phyloP scores from a whole-genome alignment of 2,329 filamentous ascomycete genomes.

The Penicillium sp. region DNA sequence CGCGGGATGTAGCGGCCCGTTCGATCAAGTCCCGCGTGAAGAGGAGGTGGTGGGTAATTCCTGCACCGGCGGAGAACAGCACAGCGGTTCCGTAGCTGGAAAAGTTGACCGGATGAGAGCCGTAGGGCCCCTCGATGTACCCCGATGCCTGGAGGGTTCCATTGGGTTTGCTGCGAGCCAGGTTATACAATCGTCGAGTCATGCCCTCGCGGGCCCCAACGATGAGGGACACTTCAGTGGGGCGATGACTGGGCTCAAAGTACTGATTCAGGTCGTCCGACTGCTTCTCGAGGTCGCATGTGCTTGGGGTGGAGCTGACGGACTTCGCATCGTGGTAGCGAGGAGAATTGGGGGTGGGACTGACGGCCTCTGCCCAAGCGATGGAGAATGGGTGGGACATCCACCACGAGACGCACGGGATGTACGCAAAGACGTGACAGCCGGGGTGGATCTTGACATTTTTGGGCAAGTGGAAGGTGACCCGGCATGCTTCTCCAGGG shows the following conservation, averaged over 20 bases:
- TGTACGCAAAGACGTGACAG: slow-evolving; percentile 56
- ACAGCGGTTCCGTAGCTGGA: slow-evolving; percentile 59
- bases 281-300: slow-evolving; percentile 32
- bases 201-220: slow-evolving; percentile 58
- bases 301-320: slow-evolving; percentile 13
- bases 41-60: slow-evolving; percentile 60
- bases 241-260: slow-evolving; percentile 14
- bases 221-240: slow-evolving; percentile 49
- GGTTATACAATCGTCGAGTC: slow-evolving; percentile 55
- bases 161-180: slow-evolving; percentile 45
- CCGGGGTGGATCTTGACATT: slow-evolving; percentile 50
- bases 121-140: slow-evolving; percentile 59
- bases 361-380: slow-evolving; percentile 38
- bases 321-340: slow-evolving; percentile 8
- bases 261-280: slow-evolving; percentile 20
- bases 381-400: slow-evolving; percentile 47
- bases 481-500: slow-evolving; percentile 53
- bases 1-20: slow-evolving; percentile 47
- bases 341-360: slow-evolving; percentile 15
- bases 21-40: slow-evolving; percentile 55
- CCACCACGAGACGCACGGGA: slow-evolving; percentile 46
- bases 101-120: slow-evolving; percentile 51
- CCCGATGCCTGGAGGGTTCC: slow-evolving; percentile 49
- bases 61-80: slow-evolving; percentile 60
- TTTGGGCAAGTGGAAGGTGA: slow-evolving; percentile 55